phyloP scores from a whole-genome alignment of 495 filamentous ascomycete genomes.

The Penicillium canariense region DNA sequence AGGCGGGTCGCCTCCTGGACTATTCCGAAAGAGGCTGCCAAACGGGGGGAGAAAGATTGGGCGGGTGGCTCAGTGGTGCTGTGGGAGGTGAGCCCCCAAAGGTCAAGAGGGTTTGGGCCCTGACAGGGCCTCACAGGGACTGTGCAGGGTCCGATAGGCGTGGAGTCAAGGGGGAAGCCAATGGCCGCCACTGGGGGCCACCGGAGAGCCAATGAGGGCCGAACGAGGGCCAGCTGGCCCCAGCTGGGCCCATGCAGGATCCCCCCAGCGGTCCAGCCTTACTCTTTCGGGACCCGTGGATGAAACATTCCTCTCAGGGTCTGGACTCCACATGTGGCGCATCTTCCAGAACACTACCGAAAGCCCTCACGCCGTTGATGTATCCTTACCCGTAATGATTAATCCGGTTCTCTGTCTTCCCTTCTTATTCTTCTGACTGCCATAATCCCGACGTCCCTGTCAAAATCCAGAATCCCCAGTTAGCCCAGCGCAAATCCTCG shows the following conservation, averaged over 20 bases:
- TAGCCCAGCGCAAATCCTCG: not conserved
- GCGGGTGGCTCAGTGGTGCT: not conserved
- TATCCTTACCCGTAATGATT: not conserved
- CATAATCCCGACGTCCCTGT: not conserved
- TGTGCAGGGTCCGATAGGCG: not conserved
- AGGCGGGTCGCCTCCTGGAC: slow-evolving; percentile 7
- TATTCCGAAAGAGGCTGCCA: slow-evolving; percentile 7
- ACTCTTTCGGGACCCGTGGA: slow-evolving; percentile 12
- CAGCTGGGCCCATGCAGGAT: not conserved
- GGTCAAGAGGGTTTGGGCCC: slow-evolving; percentile 12
- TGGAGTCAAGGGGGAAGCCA: slow-evolving; percentile 1
- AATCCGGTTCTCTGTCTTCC: not conserved
- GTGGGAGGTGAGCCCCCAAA: slow-evolving; percentile 1
- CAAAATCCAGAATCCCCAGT: not conserved
- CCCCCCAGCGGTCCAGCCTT: not conserved
- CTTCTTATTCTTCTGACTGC: not conserved
- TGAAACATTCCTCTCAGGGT: slow-evolving; percentile 13
- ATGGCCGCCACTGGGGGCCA: slow-evolving; percentile 13
- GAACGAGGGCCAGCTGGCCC: not conserved
- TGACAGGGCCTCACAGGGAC: slow-evolving; percentile 8
- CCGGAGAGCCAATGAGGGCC: not conserved
- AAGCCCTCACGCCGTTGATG: not conserved
- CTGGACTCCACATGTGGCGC: slow-evolving; percentile 2
- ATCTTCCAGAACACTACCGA: not conserved
- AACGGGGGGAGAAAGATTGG: not conserved